Evolutionary conservation across 805 yeast species (phyloP).

Genomic region (Lachancea fermentati): DNA sequence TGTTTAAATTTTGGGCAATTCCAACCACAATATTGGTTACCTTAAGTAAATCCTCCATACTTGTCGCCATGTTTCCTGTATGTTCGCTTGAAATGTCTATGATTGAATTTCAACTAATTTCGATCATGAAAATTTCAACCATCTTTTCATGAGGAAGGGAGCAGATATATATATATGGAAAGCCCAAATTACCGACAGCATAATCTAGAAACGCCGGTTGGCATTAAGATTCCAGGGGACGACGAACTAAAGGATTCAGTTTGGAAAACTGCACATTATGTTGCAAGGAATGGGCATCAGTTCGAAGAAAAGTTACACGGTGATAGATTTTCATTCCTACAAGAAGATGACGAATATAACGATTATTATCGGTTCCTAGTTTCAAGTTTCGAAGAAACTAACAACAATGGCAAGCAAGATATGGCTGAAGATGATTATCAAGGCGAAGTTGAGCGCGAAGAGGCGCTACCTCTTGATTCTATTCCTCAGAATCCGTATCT

Average conservation of each 20-base stretch:
- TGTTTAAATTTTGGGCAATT: conserved; percentile 20
- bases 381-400: too few species aligned
- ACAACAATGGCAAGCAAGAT: too few species aligned
- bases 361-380: conserved; percentile 45
- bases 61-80: conserved; percentile 2
- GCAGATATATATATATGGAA: too few species aligned
- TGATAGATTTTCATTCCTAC: conserved; percentile 60
- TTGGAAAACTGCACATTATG: conserved; percentile 67
- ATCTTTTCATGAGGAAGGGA: too few species aligned
- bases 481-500: conserved; percentile 24
- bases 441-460: too few species aligned
- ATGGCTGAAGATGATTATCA: too few species aligned
- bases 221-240: conserved; percentile 50
- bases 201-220: conserved; percentile 34
- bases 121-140: too few species aligned
- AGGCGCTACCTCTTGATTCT: too few species aligned
- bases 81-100: too few species aligned
- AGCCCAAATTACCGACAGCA: neutral
- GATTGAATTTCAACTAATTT: too few species aligned
- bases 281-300: conserved; percentile 56
- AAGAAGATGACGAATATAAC: conserved; percentile 48
- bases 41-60: conserved; percentile 18
- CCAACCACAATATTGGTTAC: conserved; percentile 21
- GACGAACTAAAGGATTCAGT: conserved; percentile 44
- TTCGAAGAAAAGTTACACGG: conserved; percentile 60